Base-by-base conservation (phyloP, 176 grass and related monocot species). In the Alopecurus myosuroides region DNA sequence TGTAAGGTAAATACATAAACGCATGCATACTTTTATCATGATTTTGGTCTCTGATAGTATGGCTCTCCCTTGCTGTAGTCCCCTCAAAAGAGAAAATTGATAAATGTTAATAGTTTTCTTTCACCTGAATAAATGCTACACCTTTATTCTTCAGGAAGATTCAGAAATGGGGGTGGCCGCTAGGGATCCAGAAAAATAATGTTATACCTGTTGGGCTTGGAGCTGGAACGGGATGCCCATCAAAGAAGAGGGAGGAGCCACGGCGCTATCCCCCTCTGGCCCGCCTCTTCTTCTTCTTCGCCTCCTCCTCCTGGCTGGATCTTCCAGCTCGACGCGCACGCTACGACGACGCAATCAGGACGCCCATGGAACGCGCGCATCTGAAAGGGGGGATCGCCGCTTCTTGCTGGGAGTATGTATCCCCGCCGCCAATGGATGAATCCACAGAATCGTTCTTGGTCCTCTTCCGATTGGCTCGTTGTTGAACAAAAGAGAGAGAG, bases 141-240 rank as follows among this genome's bases (percentile, higher is more conserved):
- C n/a, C 26, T 45, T 2, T 2, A 18, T 14, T 46, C 23, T 72
- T 45, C 11, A 73, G 70, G 30, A 29, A 30, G 30, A 73, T 44
- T n/a, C n/a, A n/a, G n/a, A n/a, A n/a, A n/a, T n/a, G n/a, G n/a
- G n/a, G n/a, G n/a, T n/a, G n/a, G n/a, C n/a, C n/a, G 23, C 33
- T 22, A 5, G 12, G n/a, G 19, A 22, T 18, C 8, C 7, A 34
- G 34, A 17, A 3, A 15, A 28, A 6, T 18, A 34, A 4, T 64
- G 60, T 18, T 34, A 3, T 9, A 78, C 74, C 78, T 87, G 78
- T 50, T 78, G 86, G 51, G 42, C 31, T 78, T 78, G 86, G 42
- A 83, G 74, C 58, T 83, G 86, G n/a, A 77, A 83, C 3, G 74
- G 61, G 39, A 88, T 78, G 64, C 86, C 86, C 74, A 83, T 88